Percentiles rank a stretch among this genome's conserved stretches.
Evolutionary conservation across 2,329 filamentous ascomycete genomes (phyloP).

Genomic region (Mycosphaerella arachidis): DNA sequence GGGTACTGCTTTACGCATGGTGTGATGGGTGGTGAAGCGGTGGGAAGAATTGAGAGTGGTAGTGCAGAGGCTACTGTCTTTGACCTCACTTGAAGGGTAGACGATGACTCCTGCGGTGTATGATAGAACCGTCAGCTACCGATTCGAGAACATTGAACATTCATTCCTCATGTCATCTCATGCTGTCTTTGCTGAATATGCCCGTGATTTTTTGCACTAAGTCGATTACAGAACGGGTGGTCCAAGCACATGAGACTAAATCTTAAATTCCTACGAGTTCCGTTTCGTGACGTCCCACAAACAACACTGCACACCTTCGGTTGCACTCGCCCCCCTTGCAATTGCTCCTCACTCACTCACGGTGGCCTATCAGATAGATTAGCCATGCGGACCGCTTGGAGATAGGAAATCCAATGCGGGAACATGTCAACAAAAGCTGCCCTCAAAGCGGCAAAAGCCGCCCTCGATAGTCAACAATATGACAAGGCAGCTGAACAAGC

Average conservation of each 20-base stretch:
- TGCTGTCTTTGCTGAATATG: background rate
- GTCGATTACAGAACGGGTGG: background rate
- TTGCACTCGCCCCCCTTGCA: background rate
- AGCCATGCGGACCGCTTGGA: background rate
- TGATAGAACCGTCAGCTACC: too few relatives aligned
- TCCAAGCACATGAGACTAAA: background rate
- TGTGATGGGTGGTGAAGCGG: background rate
- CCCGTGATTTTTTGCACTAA: too few relatives aligned
- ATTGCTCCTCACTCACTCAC: background rate
- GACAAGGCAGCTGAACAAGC: conserved; percentile 69
- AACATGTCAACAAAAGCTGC: conserved; percentile 46
- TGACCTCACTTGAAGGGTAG: background rate
- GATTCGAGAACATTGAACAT: too few relatives aligned
- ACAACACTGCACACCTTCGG: background rate
- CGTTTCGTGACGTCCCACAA: background rate
- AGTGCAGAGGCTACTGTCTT: background rate
- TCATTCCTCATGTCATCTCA: background rate
- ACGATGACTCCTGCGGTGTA: too few relatives aligned
- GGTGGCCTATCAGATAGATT: background rate
- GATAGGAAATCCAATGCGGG: conserved; percentile 7
- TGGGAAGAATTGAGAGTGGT: background rate
- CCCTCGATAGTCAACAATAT: conserved; percentile 73
- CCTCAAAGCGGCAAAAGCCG: conserved; percentile 75
- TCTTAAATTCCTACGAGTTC: background rate
- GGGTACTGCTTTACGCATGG: background rate